Conservation (phyloP, 129 eudicot species). For the Ambrosia artemisiifolia region DNA sequence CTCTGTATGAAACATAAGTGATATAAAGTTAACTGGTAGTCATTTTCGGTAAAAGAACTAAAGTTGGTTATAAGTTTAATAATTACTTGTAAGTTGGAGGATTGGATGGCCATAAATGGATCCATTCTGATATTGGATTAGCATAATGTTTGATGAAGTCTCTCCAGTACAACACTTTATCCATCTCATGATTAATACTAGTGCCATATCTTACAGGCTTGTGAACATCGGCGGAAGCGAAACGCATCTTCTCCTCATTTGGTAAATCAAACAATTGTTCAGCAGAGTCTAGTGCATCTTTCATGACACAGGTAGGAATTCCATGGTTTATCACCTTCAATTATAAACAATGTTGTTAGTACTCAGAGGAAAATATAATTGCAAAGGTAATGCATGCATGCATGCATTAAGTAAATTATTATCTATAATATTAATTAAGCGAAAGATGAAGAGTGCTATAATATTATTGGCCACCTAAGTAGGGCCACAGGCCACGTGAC, state of each 20-base stretch:
- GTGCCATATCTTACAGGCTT: constrained; percentile 69
- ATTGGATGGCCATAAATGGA: constrained; percentile 62
- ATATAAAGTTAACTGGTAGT: not conserved
- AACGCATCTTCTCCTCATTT: constrained; percentile 46
- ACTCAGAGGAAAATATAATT: not conserved
- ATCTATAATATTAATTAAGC: not conserved
- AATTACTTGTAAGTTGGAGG: constrained; percentile 63
- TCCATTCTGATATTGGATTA: constrained; percentile 54
- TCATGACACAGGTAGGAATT: constrained; percentile 38
- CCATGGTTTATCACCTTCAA: constrained; percentile 71
- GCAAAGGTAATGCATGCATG: constrained; percentile 20
- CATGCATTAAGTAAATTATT: constrained; percentile 17
- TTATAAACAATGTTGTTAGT: constrained; percentile 10
- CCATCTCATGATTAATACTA: constrained; percentile 48
- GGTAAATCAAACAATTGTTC: constrained; percentile 50
- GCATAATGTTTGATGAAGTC: constrained; percentile 75
- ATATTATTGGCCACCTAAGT: no score
- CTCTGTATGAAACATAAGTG: constrained; percentile 27
- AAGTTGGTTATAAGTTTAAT: not conserved
- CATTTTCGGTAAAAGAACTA: constrained; percentile 8
- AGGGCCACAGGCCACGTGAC: no score
- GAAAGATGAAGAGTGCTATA: no score
- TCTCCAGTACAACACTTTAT: constrained; percentile 59
- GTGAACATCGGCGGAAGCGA: constrained; percentile 45
- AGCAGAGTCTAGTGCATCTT: constrained; percentile 52